Conservation (phyloP, 306 rosid genomes). For the Sicyos edulis region DNA sequence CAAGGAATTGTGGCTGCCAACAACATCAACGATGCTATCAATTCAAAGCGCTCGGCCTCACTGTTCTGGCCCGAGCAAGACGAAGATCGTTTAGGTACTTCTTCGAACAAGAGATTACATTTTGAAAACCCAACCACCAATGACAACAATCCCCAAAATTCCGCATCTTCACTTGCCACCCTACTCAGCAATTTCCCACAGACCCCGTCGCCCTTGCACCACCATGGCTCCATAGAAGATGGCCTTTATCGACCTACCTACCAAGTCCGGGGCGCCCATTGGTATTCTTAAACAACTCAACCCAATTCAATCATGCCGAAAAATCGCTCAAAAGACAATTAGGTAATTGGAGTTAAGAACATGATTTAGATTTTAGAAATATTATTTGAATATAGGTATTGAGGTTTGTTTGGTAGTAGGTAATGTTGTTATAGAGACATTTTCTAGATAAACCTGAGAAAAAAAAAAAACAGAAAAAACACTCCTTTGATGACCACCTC, state of each 20-base stretch:
- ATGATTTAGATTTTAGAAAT: neutral
- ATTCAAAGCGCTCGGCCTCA: slow-evolving; percentile 36
- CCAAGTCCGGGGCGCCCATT: slow-evolving; percentile 49
- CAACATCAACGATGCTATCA: neutral
- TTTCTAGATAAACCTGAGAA: slow-evolving; percentile 11
- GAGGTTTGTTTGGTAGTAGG: slow-evolving; percentile 20
- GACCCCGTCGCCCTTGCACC: slow-evolving; percentile 41
- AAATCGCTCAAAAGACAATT: neutral
- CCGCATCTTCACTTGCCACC: slow-evolving; percentile 37
- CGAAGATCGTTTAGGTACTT: slow-evolving; percentile 25
- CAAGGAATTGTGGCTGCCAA: slow-evolving; percentile 34
- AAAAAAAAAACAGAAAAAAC: neutral
- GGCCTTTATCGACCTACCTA: slow-evolving; percentile 30
- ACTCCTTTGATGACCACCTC: neutral
- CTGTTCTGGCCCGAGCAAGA: slow-evolving; percentile 50
- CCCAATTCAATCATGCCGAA: neutral
- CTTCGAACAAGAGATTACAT: slow-evolving; percentile 39
- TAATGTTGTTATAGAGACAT: slow-evolving; percentile 19
- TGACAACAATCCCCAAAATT: slow-evolving; percentile 29
- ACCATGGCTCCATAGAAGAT: slow-evolving; percentile 36
- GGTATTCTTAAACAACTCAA: slow-evolving; percentile 37
- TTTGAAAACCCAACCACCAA: slow-evolving; percentile 28
- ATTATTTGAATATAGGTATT: slow-evolving; percentile 10
- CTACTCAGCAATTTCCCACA: slow-evolving; percentile 53
- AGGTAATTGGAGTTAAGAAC: neutral